Evolutionary conservation across 495 filamentous ascomycete species (phyloP), one percentile per base, ranked within the genome.

Genomic region (Xylaria telfairii): DNA sequence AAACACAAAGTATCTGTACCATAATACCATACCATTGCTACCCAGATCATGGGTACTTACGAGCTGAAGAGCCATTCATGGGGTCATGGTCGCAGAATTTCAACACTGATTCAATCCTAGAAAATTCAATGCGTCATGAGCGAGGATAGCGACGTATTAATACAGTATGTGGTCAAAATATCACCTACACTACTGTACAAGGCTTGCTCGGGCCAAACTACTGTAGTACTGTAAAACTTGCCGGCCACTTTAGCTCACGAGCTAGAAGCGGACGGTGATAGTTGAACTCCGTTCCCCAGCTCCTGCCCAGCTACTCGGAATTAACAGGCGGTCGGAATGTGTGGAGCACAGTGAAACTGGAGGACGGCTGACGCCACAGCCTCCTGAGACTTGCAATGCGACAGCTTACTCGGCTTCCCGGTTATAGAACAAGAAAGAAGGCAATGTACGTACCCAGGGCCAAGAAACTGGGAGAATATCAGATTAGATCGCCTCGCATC

Each of bases 391-490:
- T 54, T 54, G 47, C 47, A 42, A 66, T 66, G 64, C 34, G 47
- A 47, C 64, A 65, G 62, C 62, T 62, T 62, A n/a, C 37, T 37
- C 24, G 61, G 42, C 42, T 66, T 54, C 64, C 64, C 46, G 64
- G 46, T 39, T 54, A 41, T 54, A 32, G 32, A 53, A n/a, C 46
- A 9, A 46, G 32, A 15, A 65, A 13, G 7, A 1, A 26, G 1
- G 24, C 26, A 53, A 51, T n/a, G 24, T 24, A 26, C 13, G 26
- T 53, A 21, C 21, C 47, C 19, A 66, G 32, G 32, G 46, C 47
- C 47, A 21, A 15, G 47, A 39, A 42, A 66, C 64, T 66, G 64
- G 64, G 63, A 49, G 63, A 53, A 24, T 54, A 46, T 44, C 32
- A 66, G 63, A 66, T 66, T 28, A 42, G 64, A 66, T 66, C 64